Evolutionary conservation across 768 basidiomycete genomes (phyloP), one percentile per base, ranked within the genome.

Genomic region (Tulasnella sp.): DNA sequence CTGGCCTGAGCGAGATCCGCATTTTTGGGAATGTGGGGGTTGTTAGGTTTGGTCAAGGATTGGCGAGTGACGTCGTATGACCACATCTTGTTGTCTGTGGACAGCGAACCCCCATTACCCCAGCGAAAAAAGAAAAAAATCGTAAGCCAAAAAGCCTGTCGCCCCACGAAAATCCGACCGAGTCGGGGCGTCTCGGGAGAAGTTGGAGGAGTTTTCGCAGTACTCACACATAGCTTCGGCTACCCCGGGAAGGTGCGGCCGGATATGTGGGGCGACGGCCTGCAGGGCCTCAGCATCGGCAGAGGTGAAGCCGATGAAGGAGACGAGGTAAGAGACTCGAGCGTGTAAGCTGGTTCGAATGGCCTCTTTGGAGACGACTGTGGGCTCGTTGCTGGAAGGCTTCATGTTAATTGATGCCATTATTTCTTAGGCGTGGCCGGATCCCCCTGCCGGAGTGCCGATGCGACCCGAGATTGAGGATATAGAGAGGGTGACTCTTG

Each of bases 221-320:
- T 18, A 68, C 73, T 74, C 46, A 76, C 75, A 76, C 46, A 76
- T 58, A 10, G 75, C 40, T 36, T 76, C 75, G 46, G 27, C 75
- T 44, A 76, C 27, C 4, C 19, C 27, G 18, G 46, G 38, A 48
- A 76, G 38, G 46, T 76, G 44, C 19, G 75, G 75, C 46, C 75
- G 44, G 56, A 76, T 76, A 39, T 40, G 44, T 18, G 75, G 75
- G 39, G 46, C 75, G 56, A 58, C 75, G 75, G 36, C 46, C 27
- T 58, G 75, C 24, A 76, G 75, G 24, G 75, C 75, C 46, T 76
- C 36, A 34, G 46, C 75, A 46, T 76, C 75, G 40, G 44, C 56
- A n/a, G 44, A 48, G 75, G n/a, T 76, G 75, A 76, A 76, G 34
- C 75, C 75, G 56, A 76, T 58, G 75, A 76, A 76, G 56, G 44